Base-by-base conservation (phyloP, 345 rosid species). In the Eucalyptus polybractea region DNA sequence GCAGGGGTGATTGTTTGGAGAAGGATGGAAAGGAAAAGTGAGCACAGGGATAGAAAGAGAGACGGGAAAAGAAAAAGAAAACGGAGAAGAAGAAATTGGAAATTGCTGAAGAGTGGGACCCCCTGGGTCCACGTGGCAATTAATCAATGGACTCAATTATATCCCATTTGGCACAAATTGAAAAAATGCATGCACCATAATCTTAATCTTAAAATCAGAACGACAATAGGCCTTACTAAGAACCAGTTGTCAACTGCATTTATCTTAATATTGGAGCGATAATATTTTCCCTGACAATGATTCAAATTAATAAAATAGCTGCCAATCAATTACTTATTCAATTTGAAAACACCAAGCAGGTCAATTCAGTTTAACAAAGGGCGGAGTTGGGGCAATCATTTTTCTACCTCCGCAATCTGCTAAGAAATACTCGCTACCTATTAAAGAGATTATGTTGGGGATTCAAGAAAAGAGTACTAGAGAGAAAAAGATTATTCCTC, bases 401-500 rank as follows among this genome's bases (percentile, higher is more conserved):
- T 65, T 65, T 29, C 40, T n/a, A n/a, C 10, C 1, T 65, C 4
- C 0, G 2, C 21, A 65, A 15, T 1, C 2, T 14, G 1, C 0
- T 7, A 0, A 65, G 3, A n/a, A 15, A 7, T 15, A 16, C 22
- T 31, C 2, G 3, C 22, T 67, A 31, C 22, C 22, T 67, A 31
- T 31, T 15, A 31, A 15, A 67, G 4, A 67, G 22, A 31, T 67
- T 31, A 31, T n/a, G 11, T 19, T n/a, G 0, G 42, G 10, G 1
- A 31, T n/a, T 31, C 40, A 8, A 67, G 22, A 31, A 65, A n/a
- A 0, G 13, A 31, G 24, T 69, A 37, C 0, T 4, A 2, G 11
- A n/a, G 40, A 67, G 76, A n/a, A 65, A 14, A 11, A 67, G 40
- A 31, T 8, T 24, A 69, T 31, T 8, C 80, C 22, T 67, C 42